Evolutionary conservation across 192 early-diverging fungal genomes (phyloP), one percentile per base, ranked within the genome.

Genomic region (Spizellomyces sp.): DNA sequence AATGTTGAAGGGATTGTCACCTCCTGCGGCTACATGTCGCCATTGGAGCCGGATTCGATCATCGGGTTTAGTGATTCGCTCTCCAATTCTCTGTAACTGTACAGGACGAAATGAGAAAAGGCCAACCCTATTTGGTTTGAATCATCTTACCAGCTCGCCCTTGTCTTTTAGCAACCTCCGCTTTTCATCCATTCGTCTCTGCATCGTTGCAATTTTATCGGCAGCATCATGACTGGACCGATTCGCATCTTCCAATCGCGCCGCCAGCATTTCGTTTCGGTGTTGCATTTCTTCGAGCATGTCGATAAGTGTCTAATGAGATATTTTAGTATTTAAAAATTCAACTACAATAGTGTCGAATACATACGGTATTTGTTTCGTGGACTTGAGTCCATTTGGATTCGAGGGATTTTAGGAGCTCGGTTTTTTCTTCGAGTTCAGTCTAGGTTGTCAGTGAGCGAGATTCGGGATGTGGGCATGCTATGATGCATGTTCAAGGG

Each of bases 131-230:
- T 54, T 54, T 54, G 4, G 4, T 54, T 54, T 4, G 1, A 12
- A 54, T n/a, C 17, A 19, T n/a, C 50, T 14, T 45, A 68, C 66
- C 19, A 27, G 17, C 21, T 54, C 52, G 42, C 17, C 58, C 58
- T 70, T 70, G 1, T 60, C 68, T 5, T 58, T 27, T 57, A 70
- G 19, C 41, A 61, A 21, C 0, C 14, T 19, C 58, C 12, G 14
- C 7, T 70, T 70, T 9, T 70, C 58, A 21, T 70, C 68, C 43
- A 70, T 62, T 17, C 58, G 36, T 22, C 22, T 70, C 44, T 70
- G 68, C 58, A 70, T 70, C 5, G 59, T 48, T 21, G 41, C 46
- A 6, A 70, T 57, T 42, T 60, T 61, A n/a, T 45, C 68, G 8
- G 47, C 58, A 9, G 68, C 42, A 10, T 70, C 68, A 1, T 9